Percentiles rank a stretch among this genome's conserved stretches.
Conservation (phyloP, 805 yeast genomes). For the Vanderwaltozyma polyspora region DNA sequence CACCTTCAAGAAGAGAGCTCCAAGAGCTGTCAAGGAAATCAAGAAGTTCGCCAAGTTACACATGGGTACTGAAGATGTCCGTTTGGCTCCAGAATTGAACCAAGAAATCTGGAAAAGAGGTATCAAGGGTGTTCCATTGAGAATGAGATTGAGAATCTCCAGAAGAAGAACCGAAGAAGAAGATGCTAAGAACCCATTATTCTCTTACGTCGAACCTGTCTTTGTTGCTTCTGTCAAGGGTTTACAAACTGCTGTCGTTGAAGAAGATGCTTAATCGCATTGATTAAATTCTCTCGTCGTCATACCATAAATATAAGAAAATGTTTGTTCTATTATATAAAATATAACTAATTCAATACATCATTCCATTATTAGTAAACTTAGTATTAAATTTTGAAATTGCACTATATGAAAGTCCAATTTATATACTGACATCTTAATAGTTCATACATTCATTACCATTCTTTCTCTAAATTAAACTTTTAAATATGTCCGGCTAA, state of each 20-base stretch:
- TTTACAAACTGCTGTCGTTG: conserved; percentile 94
- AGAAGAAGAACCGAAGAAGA: conserved; percentile 99
- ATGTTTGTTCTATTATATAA: not conserved
- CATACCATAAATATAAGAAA: not conserved
- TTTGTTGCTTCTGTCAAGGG: conserved; percentile 92
- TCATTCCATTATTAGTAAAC: not conserved
- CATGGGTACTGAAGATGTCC: conserved; percentile 98
- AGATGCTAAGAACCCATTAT: conserved; percentile 95
- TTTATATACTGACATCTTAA: not conserved
- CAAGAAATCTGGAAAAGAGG: conserved; percentile 99
- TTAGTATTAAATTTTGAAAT: too few species aligned
- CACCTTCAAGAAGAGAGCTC: conserved; percentile 99
- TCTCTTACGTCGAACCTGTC: conserved; percentile 97
- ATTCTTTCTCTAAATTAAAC: too few species aligned
- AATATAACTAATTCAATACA: not conserved
- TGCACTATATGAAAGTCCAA: not conserved
- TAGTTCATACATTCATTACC: too few species aligned
- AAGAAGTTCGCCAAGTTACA: conserved; percentile 96
- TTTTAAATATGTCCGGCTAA: too few species aligned
- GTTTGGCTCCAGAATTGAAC: conserved; percentile 97
- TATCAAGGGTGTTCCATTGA: conserved; percentile 97
- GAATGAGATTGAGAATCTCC: conserved; percentile 97
- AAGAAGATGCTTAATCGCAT: conserved; percentile 43
- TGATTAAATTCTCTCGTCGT: not conserved
- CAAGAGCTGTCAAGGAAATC: conserved; percentile 98